Base-by-base conservation (phyloP, 495 filamentous ascomycete species). In the Cudoniella acicularis region DNA sequence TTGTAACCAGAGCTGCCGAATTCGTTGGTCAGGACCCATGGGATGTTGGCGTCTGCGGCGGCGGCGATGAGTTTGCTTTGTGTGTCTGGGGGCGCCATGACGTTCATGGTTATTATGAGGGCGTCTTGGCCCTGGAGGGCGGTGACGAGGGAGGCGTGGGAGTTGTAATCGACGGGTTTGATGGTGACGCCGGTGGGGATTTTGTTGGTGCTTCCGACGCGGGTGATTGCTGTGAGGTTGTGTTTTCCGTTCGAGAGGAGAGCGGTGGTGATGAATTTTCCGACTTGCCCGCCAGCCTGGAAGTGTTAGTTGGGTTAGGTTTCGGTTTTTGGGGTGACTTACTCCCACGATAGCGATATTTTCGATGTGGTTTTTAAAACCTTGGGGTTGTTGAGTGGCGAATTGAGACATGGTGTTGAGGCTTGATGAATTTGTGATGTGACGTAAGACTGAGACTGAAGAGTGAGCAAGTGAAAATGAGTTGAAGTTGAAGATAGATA, bases 1-100 rank as follows among this genome's bases (percentile, higher is more conserved):
- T 85, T 72, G 1, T 54, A 45, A 11, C 36, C 56, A 50, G 83
- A 80, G 18, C 45, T 49, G 16, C 86, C 86, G 55, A 80, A 90
- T 58, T 87, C 84, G 18, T 79, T 81, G 0, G 86, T 85, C 23
- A 90, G 70, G 59, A 85, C 83, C 23, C 84, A 78, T 63, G 75
- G 70, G 0, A 89, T 81, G 13, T 77, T 75, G 0, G 80, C 84
- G 0, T 77, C 74, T 11, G 80, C 63, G 0, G 84, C 79, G 0
- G 85, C 87, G 30, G 87, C 82, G n/a, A 88, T 74, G 26, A 87
- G 71, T 0, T 64, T 53, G 6, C 65, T 66, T 58, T 88, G 82
- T 0, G 59, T 62, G 1, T 64, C 61, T 18, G 80, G 36, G 0
- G 80, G 74, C 0, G 69, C 72, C 0, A 57, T 48, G 3, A 67